Base-by-base conservation (phyloP, 495 filamentous ascomycete genomes). In the Penicillium maclennaniae region DNA sequence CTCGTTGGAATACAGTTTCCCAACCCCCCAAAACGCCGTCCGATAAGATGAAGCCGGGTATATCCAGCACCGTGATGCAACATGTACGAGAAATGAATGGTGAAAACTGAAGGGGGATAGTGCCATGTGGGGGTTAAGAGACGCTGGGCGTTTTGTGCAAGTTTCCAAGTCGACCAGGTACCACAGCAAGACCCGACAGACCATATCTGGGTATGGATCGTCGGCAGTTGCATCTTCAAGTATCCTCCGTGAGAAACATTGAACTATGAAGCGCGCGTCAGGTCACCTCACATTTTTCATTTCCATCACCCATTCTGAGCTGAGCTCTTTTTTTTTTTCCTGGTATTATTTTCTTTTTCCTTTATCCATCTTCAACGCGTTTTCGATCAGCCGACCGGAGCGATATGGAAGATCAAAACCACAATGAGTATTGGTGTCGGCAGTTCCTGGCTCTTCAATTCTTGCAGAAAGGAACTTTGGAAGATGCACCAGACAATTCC, bases 11-110 rank as follows among this genome's bases (percentile, higher is more conserved):
- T 44, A 63, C 57, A 54, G 47, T 55, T 59, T 66, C 59, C 62
- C 63, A 45, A 59, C 67, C 44, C 45, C 48, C 60, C 51, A 52
- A 49, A 77, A 75, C 71, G 72, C 74, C 72, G 56, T 74, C 71
- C 72, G 53, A 71, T 66, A 62, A 62, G 61, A 73, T 68, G 66
- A 74, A 76, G 70, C 72, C 74, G 72, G 74, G 74, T 77, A 77
- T 77, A 77, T 77, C 74, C 74, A 76, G 74, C 74, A 77, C 74
- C 74, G 65, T 73, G 61, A 77, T 77, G 74, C 74, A 77, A 74
- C 73, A 73, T 71, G 68, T 73, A 77, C 69, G 68, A 73, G 67
- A 73, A 72, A 52, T 60, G 53, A 41, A 64, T 45, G 38, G 27
- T 54, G 52, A 49, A 52, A 54, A 51, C 45, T 60, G 51, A 58